Conservation (phyloP, 805 yeast genomes). For the Yamadazyma phyllophila region DNA sequence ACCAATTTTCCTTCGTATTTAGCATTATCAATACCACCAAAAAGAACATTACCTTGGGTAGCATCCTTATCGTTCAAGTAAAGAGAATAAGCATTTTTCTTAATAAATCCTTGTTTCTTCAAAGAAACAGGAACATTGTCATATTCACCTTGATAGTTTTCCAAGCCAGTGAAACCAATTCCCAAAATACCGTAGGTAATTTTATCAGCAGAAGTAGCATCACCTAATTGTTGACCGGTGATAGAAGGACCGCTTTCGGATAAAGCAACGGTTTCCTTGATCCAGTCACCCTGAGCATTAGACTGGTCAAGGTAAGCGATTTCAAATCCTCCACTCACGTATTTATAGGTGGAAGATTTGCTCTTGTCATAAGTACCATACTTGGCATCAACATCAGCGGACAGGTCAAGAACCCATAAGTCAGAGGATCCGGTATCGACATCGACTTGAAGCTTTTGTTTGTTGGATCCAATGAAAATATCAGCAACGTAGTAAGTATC, state of each 20-base stretch:
- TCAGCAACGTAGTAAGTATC: constrained; percentile 12
- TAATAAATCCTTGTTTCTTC: constrained; percentile 31
- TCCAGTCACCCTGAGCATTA: constrained; percentile 30
- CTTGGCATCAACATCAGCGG: constrained; percentile 4
- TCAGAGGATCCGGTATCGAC: constrained; percentile 31
- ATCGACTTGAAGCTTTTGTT: constrained; percentile 18
- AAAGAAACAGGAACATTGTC: constrained; percentile 33
- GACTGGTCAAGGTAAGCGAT: constrained; percentile 49
- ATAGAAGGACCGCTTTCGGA: constrained; percentile 24
- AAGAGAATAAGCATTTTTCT: constrained; percentile 36
- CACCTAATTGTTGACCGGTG: constrained; percentile 15
- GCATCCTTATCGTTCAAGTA: constrained; percentile 26
- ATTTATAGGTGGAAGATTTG: constrained; percentile 29
- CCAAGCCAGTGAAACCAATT: constrained; percentile 14
- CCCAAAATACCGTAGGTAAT: constrained; percentile 18
- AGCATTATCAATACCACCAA: constrained; percentile 31
- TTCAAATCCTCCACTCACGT: constrained; percentile 32
- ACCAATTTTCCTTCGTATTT: constrained; percentile 19
- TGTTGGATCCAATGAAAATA: constrained; percentile 20
- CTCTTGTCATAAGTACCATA: constrained; percentile 39
- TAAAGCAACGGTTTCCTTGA: constrained; percentile 15
- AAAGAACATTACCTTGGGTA: constrained; percentile 24
- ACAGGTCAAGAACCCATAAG: constrained; percentile 21
- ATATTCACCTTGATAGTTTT: constrained; percentile 17
- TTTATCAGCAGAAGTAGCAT: constrained; percentile 24